These are phyloP conservation scores for Globisporangium acanthophoron DNA, from an alignment of 352 stramenopile genomes.

Conservation along the genomic window DNA sequence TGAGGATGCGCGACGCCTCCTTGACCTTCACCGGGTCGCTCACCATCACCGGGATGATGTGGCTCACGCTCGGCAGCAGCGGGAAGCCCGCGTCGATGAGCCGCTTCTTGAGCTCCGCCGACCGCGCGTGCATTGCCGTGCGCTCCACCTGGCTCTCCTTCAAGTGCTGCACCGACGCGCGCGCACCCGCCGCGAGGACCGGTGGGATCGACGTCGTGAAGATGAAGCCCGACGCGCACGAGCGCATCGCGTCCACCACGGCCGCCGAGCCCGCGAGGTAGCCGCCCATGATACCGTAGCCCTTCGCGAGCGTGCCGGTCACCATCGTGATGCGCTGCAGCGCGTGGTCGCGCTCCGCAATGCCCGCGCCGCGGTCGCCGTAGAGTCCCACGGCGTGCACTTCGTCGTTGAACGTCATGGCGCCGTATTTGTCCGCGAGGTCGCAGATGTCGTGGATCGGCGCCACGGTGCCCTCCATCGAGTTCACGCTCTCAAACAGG, in stretches of 20 bases:
- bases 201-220: conserved; percentile 89
- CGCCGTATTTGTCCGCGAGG: conserved; percentile 87
- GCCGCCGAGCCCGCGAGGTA: conserved; percentile 85
- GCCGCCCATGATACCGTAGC: conserved; percentile 88
- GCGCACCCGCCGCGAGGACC: conserved; percentile 76
- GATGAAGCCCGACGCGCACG: conserved; percentile 84
- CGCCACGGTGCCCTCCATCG: conserved; percentile 84
- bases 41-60: conserved; percentile 90
- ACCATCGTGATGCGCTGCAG: conserved; percentile 87
- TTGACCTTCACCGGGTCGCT: conserved; percentile 86
- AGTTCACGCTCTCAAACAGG: conserved; percentile 86
- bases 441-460: conserved; percentile 83
- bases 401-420: conserved; percentile 91
- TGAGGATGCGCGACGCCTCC: conserved; percentile 84
- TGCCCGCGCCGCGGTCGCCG: conserved; percentile 77
- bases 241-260: conserved; percentile 86
- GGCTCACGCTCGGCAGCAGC: conserved; percentile 79
- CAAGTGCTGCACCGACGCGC: conserved; percentile 74
- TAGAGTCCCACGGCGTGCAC: conserved; percentile 89
- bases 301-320: conserved; percentile 87
- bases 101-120: conserved; percentile 76
- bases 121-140: conserved; percentile 77
- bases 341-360: conserved; percentile 85
- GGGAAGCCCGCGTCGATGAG: conserved; percentile 83
- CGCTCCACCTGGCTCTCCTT: conserved; percentile 84